Conservation (phyloP, 2,329 filamentous ascomycete species). For the Myriosclerotinia scirpicola region DNA sequence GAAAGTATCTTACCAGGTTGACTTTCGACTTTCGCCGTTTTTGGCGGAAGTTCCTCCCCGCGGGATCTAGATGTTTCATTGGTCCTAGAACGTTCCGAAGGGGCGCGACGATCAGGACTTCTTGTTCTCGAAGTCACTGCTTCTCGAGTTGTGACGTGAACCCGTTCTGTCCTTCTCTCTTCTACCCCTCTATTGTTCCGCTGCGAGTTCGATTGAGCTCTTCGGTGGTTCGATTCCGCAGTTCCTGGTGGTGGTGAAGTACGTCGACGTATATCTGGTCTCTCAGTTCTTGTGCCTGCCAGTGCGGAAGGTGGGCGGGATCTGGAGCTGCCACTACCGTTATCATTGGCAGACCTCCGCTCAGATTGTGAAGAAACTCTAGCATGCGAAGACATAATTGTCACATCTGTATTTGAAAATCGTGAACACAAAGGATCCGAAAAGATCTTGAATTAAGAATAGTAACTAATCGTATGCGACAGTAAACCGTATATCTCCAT, state of each 20-base stretch:
- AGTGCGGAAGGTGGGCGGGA: constrained; percentile 37
- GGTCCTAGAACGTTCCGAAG: constrained; percentile 28
- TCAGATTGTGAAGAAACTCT: constrained; percentile 39
- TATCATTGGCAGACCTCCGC: constrained; percentile 37
- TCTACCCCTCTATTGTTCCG: constrained; percentile 48
- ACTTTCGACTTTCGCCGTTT: constrained; percentile 48
- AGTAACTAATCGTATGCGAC: constrained; percentile 16
- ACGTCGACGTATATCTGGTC: constrained; percentile 33
- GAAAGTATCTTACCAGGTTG: constrained; percentile 47
- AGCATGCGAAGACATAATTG: constrained; percentile 40
- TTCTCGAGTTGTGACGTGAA: constrained; percentile 62
- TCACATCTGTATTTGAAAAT: constrained; percentile 34
- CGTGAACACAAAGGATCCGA: constrained; percentile 15
- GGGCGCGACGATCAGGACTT: constrained; percentile 52
- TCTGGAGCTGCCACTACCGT: constrained; percentile 36
- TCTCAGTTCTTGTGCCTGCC: constrained; percentile 29
- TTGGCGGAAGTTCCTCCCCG: constrained; percentile 35
- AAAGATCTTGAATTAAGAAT: constrained; percentile 6
- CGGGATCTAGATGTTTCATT: constrained; percentile 33
- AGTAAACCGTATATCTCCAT: constrained; percentile 20
- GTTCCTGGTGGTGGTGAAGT: constrained; percentile 35
- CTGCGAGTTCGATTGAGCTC: constrained; percentile 57
- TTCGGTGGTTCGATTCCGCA: constrained; percentile 50
- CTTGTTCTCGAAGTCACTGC: constrained; percentile 58
- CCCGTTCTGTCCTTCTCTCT: constrained; percentile 55